These are phyloP conservation scores for Parathielavia appendiculata DNA, from an alignment of 495 filamentous ascomycete genomes.

Conservation along the genomic window DNA sequence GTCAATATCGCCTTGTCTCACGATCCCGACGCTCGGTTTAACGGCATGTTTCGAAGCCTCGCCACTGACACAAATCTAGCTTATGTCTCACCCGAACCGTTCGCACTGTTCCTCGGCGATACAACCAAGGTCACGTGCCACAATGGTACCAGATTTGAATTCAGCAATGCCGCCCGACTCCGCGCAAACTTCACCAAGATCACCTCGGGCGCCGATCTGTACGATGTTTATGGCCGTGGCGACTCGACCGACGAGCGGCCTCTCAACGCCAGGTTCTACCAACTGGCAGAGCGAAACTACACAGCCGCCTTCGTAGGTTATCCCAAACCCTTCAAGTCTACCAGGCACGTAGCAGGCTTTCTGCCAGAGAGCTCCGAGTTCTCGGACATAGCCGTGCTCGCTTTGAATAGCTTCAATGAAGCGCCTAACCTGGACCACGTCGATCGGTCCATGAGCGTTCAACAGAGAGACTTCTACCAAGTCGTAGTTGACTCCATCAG, in stretches of 20 bases:
- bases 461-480: slow-evolving; percentile 2
- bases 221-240: slow-evolving; percentile 5
- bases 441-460: neutral
- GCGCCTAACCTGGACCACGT: neutral
- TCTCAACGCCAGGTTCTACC: neutral
- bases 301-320: slow-evolving; percentile 8
- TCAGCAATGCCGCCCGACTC: slow-evolving; percentile 17
- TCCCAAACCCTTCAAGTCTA: slow-evolving; percentile 5
- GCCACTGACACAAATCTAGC: slow-evolving; percentile 1
- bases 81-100: neutral
- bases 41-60: slow-evolving; percentile 17
- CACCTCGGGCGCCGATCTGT: slow-evolving; percentile 16
- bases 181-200: slow-evolving; percentile 21
- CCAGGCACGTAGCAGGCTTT: neutral
- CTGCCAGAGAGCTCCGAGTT: neutral
- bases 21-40: slow-evolving; percentile 35
- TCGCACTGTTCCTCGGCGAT: slow-evolving; percentile 7
- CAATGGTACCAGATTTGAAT: slow-evolving; percentile 15
- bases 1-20: slow-evolving; percentile 12
- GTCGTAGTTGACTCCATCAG: slow-evolving; percentile 19
- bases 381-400: slow-evolving; percentile 15
- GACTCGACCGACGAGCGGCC: neutral
- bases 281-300: neutral
- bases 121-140: slow-evolving; percentile 15
- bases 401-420: slow-evolving; percentile 12